Conservation (phyloP, 2,329 filamentous ascomycete genomes). For the Tympanopsis confertula region DNA sequence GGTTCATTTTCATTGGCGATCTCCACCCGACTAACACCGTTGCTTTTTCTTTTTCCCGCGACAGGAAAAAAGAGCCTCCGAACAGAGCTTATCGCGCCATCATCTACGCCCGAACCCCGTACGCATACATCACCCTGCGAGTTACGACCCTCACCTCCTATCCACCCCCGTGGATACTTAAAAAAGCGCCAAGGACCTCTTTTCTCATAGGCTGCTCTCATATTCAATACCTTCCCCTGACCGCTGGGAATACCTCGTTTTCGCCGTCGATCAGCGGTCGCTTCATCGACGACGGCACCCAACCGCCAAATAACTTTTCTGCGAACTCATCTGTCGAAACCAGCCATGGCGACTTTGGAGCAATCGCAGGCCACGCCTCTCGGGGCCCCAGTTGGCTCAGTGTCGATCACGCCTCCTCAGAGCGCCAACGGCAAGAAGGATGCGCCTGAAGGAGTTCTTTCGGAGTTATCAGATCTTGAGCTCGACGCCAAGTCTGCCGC, state of each 20-base stretch:
- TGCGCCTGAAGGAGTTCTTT: constrained; percentile 22
- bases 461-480: constrained; percentile 2
- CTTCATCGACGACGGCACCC: constrained; percentile 22
- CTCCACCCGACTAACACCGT: too few relatives aligned
- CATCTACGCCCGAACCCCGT: neutral
- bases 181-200: neutral
- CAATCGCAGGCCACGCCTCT: constrained; percentile 14
- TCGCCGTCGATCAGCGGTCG: constrained; percentile 29
- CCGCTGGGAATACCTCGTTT: constrained; percentile 21
- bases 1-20: too few relatives aligned
- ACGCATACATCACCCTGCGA: neutral
- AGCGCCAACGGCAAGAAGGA: constrained; percentile 29
- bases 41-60: too few relatives aligned
- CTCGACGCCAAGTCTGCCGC: neutral
- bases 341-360: constrained; percentile 13
- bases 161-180: neutral
- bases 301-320: constrained; percentile 11
- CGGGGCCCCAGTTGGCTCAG: constrained; percentile 9
- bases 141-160: neutral
- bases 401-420: constrained; percentile 26
- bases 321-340: neutral
- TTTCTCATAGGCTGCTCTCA: neutral
- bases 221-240: constrained; percentile 16
- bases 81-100: too few relatives aligned
- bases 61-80: too few relatives aligned